Conservation (phyloP, 352 stramenopile genomes). For the Phytophthora agathidicida region DNA sequence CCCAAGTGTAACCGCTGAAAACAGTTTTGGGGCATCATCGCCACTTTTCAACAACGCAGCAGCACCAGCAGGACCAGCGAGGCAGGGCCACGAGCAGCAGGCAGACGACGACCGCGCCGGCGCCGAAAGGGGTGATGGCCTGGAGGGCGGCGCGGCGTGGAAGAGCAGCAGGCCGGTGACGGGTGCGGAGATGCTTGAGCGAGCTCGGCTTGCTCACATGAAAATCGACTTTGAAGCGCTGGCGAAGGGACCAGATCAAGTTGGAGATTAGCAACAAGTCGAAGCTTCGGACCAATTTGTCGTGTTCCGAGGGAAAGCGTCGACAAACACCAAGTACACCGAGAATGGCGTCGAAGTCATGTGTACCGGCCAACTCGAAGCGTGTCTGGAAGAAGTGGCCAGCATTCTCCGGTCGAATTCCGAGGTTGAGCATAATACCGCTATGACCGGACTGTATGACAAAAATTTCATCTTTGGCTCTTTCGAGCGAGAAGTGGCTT, state of each 20-base stretch:
- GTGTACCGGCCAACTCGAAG: constrained; percentile 23
- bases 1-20: neutral
- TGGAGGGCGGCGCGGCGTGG: too few species aligned
- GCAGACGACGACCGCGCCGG: too few species aligned
- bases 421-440: constrained; percentile 20
- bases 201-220: constrained; percentile 3
- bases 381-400: constrained; percentile 30
- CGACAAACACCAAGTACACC: neutral
- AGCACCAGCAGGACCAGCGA: too few species aligned
- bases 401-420: constrained; percentile 17
- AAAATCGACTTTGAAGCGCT: constrained; percentile 12
- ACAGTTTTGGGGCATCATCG: neutral
- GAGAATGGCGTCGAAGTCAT: constrained; percentile 16
- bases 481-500: constrained; percentile 14
- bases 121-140: too few species aligned
- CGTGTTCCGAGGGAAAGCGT: constrained; percentile 13
- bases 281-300: constrained; percentile 7
- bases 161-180: too few species aligned
- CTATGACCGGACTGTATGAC: constrained; percentile 33
- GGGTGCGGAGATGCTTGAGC: too few species aligned
- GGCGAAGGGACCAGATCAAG: neutral
- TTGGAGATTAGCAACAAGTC: constrained; percentile 10
- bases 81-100: too few species aligned
- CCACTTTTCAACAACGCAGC: neutral
- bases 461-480: constrained; percentile 37